Conservation (phyloP, 1,284 basidiomycete species). For the Cryptococcus deneoformans region DNA sequence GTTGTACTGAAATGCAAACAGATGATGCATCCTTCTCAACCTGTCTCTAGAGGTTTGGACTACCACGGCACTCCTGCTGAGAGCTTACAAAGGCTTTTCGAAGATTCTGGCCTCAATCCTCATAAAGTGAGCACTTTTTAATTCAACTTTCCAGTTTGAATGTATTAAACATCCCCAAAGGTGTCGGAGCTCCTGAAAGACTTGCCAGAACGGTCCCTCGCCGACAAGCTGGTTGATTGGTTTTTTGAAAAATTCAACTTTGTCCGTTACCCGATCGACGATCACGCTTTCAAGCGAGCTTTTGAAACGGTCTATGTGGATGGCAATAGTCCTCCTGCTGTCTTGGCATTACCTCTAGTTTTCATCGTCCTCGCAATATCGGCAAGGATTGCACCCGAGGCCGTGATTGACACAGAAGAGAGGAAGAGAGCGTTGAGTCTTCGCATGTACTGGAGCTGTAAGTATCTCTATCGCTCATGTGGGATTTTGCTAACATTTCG, state of each 20-base stretch:
- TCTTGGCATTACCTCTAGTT: slow-evolving; percentile 65
- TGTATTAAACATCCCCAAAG: slow-evolving; percentile 4
- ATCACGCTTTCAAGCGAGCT: slow-evolving; percentile 69
- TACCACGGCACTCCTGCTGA: slow-evolving; percentile 35
- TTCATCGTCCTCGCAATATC: slow-evolving; percentile 88
- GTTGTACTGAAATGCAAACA: background rate
- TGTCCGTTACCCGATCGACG: slow-evolving; percentile 86
- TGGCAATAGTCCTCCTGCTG: slow-evolving; percentile 14
- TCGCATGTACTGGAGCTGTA: slow-evolving; percentile 88
- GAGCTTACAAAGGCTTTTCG: slow-evolving; percentile 61
- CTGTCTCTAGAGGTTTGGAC: slow-evolving; percentile 27
- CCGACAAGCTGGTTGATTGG: slow-evolving; percentile 57
- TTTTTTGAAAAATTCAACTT: slow-evolving; percentile 66
- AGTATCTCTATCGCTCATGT: slow-evolving; percentile 38
- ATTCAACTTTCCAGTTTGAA: background rate
- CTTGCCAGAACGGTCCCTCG: slow-evolving; percentile 66
- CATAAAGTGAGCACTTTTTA: slow-evolving; percentile 59
- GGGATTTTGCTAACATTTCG: background rate
- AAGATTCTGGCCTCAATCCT: slow-evolving; percentile 80
- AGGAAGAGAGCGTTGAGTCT: slow-evolving; percentile 68
- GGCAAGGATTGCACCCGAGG: slow-evolving; percentile 77
- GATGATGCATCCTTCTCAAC: slow-evolving; percentile 15
- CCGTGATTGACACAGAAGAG: slow-evolving; percentile 67
- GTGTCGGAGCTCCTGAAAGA: slow-evolving; percentile 70
- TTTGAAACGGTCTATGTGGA: slow-evolving; percentile 66